These are phyloP conservation scores for Insectozyma bohioensis DNA, from an alignment of 1,139 yeast species.

Conservation along the genomic window DNA sequence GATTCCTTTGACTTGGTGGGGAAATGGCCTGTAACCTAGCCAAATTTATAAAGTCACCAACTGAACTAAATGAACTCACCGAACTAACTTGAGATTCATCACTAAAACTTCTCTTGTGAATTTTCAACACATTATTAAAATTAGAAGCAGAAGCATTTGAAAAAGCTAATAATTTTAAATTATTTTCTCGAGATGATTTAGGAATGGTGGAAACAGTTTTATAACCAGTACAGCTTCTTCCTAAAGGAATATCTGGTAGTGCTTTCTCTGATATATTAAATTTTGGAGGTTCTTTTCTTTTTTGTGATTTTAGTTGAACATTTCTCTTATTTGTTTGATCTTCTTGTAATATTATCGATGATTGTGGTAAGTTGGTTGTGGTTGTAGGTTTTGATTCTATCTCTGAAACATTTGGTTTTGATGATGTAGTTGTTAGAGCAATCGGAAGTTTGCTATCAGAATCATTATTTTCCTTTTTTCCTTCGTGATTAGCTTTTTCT, in stretches of 20 bases:
- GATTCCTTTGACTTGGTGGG: constrained; percentile 7
- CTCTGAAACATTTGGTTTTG: background rate
- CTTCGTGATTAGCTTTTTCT: background rate
- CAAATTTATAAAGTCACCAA: constrained; percentile 32
- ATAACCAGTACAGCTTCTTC: constrained; percentile 3
- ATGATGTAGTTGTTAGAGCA: constrained; percentile 13
- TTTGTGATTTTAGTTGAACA: too few relatives aligned
- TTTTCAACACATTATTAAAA: constrained; percentile 14
- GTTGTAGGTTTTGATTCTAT: too few relatives aligned
- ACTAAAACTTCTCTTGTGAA: constrained; percentile 35
- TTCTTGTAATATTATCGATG: too few relatives aligned
- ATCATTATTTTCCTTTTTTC: background rate
- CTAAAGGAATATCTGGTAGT: constrained; percentile 5
- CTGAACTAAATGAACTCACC: constrained; percentile 38
- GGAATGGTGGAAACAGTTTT: constrained; percentile 6
- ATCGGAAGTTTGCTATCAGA: constrained; percentile 5
- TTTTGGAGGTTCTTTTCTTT: background rate
- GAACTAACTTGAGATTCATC: constrained; percentile 42
- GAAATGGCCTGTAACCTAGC: constrained; percentile 7
- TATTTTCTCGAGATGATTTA: constrained; percentile 5
- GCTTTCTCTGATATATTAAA: constrained; percentile 1
- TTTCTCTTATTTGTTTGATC: too few relatives aligned
- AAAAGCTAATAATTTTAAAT: constrained; percentile 6
- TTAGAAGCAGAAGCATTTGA: constrained; percentile 4
- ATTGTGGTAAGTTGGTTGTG: background rate